Evolutionary conservation across 768 basidiomycete species (phyloP).

Genomic region (Collybia nuda): DNA sequence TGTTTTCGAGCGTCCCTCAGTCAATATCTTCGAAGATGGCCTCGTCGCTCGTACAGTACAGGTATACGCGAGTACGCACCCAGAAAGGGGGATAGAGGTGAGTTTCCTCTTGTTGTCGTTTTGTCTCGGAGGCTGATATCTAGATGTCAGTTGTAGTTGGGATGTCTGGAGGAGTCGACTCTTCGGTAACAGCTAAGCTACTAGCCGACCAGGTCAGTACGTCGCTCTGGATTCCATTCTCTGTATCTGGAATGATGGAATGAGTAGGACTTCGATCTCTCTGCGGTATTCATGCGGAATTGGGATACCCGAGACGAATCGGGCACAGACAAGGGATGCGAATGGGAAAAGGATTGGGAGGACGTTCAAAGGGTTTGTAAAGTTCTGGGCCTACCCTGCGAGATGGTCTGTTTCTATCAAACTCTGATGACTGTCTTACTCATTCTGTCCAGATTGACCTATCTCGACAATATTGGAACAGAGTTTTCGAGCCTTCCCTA

Average conservation of each 20-base stretch:
- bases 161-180: constrained; percentile 97
- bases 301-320: constrained; percentile 90
- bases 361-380: constrained; percentile 84
- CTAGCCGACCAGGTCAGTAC: constrained; percentile 61
- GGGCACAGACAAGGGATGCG: constrained; percentile 79
- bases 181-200: constrained; percentile 82
- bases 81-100: constrained; percentile 31
- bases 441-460: constrained; percentile 66
- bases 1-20: constrained; percentile 5
- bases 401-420: constrained; percentile 49
- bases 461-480: constrained; percentile 87
- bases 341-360: constrained; percentile 95
- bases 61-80: constrained; percentile 12
- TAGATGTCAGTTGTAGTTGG: constrained; percentile 73
- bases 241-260: not conserved
- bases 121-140: not conserved
- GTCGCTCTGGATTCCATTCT: not conserved
- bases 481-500: constrained; percentile 87
- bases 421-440: not conserved
- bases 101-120: not conserved
- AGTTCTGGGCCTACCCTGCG: constrained; percentile 69
- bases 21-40: constrained; percentile 13
- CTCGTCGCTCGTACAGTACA: constrained; percentile 10
- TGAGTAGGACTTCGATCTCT: constrained; percentile 72
- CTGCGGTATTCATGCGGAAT: constrained; percentile 93